Evolutionary conservation across 768 basidiomycete genomes (phyloP), one percentile per base, ranked within the genome.

Genomic region (Tulasnella sp.): DNA sequence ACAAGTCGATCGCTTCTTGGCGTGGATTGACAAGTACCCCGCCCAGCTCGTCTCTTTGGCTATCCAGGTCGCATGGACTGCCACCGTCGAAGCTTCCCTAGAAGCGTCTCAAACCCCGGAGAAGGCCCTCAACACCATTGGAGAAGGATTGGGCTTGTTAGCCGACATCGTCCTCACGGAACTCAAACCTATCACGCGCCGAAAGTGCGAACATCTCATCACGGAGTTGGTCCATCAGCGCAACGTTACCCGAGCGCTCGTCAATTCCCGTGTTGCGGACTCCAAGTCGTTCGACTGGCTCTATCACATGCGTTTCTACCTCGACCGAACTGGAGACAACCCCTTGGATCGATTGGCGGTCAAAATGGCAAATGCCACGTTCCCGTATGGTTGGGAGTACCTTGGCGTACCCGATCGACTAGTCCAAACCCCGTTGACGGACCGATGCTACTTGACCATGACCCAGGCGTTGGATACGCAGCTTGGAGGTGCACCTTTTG

Each of bases 351-450:
- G 95, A 46, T 88, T 99, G 54, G 87, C 89, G 24, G 93, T 99
- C 82, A 91, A 90, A 81, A 93, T 94, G 80, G 98, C 98, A 24
- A 94, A 97, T 86, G 96, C 97, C 3, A 89, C 89, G 2, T 99
- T 99, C 90, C 93, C 94, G 7, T 99, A 99, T 83, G 98, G 98
- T 24, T 99, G 96, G 96, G 98, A 99, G 86, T 99, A 99, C 85
- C 90, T 99, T 31, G 98, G 98, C 79, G 96, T 99, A 31, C 93
- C 96, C 0, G 98, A 99, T 86, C 92, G 96, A 82, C 91, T 99
- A 58, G 98, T 99, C 31, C 98, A 99, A 86, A 99, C 98, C 2
- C 98, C 98, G 0, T 89, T 99, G 79, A 99, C 98, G 24, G 98
- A 99, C 85, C 91, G 96, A 78, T 97, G 97, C 77, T 99, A 99